phyloP scores from a whole-genome alignment of 2,329 filamentous ascomycete genomes.

The Aureobasidium lini region DNA sequence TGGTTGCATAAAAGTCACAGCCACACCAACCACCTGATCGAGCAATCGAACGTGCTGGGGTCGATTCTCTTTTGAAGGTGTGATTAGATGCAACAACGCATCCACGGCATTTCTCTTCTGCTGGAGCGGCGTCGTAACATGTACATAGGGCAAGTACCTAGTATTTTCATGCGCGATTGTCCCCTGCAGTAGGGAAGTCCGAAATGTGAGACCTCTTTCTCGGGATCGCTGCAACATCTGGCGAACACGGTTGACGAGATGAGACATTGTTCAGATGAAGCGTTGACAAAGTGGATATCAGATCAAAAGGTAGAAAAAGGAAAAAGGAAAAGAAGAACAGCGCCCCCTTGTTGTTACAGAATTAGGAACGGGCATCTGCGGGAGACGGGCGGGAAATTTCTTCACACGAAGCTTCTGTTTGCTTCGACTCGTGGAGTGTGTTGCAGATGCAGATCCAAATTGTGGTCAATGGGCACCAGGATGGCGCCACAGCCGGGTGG shows the following conservation, averaged over 20 bases:
- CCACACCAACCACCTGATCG: slow-evolving; percentile 11
- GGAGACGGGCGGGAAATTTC: slow-evolving; percentile 8
- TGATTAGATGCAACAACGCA: not conserved
- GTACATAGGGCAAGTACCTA: not conserved
- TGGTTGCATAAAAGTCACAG: slow-evolving; percentile 9
- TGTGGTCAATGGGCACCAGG: not conserved
- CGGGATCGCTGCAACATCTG: slow-evolving; percentile 3
- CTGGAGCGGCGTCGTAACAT: not conserved
- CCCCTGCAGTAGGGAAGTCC: slow-evolving; percentile 6
- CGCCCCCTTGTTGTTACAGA: slow-evolving; percentile 6
- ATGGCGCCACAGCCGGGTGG: slow-evolving; percentile 8
- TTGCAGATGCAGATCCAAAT: slow-evolving; percentile 7
- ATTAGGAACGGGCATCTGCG: not conserved
- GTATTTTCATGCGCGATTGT: not conserved
- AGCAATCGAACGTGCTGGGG: not conserved
- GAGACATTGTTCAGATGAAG: slow-evolving; percentile 2
- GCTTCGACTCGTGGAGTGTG: slow-evolving; percentile 6
- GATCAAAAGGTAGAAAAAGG: not conserved
- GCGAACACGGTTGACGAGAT: not conserved
- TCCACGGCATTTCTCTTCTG: slow-evolving; percentile 1
- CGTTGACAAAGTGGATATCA: not conserved
- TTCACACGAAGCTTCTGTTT: slow-evolving; percentile 6
- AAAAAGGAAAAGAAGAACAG: not conserved
- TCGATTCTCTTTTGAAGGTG: not conserved
- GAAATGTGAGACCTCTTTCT: slow-evolving; percentile 2